Evolutionary conservation across 352 stramenopile genomes (phyloP), one percentile per base, ranked within the genome.

Genomic region (Phytophthora chlamydospora): DNA sequence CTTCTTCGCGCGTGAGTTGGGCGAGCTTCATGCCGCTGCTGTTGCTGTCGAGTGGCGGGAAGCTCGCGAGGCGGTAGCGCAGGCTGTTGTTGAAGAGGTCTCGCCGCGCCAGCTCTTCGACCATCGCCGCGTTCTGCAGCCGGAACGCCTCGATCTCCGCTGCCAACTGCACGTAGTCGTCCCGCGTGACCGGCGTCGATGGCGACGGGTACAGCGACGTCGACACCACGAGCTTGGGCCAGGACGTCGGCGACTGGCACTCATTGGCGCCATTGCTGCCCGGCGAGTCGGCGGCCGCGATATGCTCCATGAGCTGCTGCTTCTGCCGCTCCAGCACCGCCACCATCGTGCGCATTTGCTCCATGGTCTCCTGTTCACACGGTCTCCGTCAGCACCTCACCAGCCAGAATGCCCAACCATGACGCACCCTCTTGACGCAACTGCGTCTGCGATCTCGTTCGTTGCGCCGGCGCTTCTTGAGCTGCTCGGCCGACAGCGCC

Each of bases 371-470:
- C 68, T 80, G 21, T 29, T 29, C 4, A 29, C 24, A 29, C 16
- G 11, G 12, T 29, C 27, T 47, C 38, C 31, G 36, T 45, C 32
- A 43, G 53, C 32, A 10, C 27, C 36, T 31, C 31, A 29, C 21
- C 3, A 50, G 33, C 24, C 36, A 13, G 14, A 46, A 21, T 35
- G 10, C 1, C 35, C 14, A 17, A 21, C n/a, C 32, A 46, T 6
- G 13, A 40, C 54, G 44, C 40, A 84, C 75, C 49, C 71, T 71
- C 41, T 79, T 78, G 29, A 66, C 58, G 45, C 65, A 58, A 29
- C 67, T 85, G 56, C 75, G 77, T 42, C 76, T 66, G 43, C 77
- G 77, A 54, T 89, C 80, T 45, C 80, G 80, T 24, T 82, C 80
- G 60, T 89, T 89, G 51, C 80, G 77, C 5, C 68, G 63, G 48